Conservation (phyloP, 805 yeast genomes). For the Tetrapisispora pingtungensis region DNA sequence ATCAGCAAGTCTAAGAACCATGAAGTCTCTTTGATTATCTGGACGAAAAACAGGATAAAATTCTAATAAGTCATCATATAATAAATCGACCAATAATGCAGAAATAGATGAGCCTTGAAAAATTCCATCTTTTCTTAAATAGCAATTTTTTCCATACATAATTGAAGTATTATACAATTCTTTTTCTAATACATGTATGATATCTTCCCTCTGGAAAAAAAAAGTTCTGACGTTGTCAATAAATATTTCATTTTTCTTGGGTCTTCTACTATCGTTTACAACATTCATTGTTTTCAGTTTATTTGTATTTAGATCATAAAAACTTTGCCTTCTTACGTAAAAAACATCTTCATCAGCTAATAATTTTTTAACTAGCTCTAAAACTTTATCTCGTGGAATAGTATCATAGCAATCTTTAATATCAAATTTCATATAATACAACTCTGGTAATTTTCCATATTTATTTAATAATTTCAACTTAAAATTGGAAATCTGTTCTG, state of each 20-base stretch:
- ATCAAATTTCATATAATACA: constrained; percentile 62
- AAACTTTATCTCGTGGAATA: constrained; percentile 40
- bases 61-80: constrained; percentile 53
- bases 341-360: constrained; percentile 16
- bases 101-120: constrained; percentile 83
- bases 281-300: constrained; percentile 7
- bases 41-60: constrained; percentile 21
- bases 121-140: constrained; percentile 53
- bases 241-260: constrained; percentile 10
- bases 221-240: constrained; percentile 30
- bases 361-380: constrained; percentile 24
- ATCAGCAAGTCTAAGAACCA: constrained; percentile 64
- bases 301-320: constrained; percentile 13
- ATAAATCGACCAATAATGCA: constrained; percentile 59
- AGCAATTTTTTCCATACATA: constrained; percentile 31
- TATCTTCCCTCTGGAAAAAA: constrained; percentile 34
- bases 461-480: constrained; percentile 19
- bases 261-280: constrained; percentile 14
- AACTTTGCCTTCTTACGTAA: constrained; percentile 21
- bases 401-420: constrained; percentile 69
- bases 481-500: constrained; percentile 31
- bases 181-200: constrained; percentile 36
- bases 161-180: constrained; percentile 48
- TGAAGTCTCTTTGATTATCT: constrained; percentile 19
- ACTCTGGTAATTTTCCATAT: constrained; percentile 23